phyloP scores from a whole-genome alignment of 306 rosid genomes.

The Fragaria iinumae region DNA sequence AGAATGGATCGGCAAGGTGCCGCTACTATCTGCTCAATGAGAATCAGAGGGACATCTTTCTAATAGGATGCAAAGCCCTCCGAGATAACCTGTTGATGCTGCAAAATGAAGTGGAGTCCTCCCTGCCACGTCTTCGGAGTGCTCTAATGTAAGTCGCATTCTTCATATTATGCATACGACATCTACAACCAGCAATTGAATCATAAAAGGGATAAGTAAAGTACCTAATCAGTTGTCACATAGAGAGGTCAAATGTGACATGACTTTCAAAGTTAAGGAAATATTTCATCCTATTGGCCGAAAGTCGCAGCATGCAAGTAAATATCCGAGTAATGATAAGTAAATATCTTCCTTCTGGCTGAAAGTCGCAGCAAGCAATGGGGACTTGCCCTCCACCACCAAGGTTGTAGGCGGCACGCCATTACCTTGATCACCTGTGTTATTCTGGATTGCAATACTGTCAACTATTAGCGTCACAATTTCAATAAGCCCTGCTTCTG shows the following conservation, averaged over 20 bases:
- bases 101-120: slow-evolving; percentile 28
- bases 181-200: background rate
- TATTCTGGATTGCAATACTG: background rate
- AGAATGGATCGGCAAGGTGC: slow-evolving; percentile 19
- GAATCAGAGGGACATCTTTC: background rate
- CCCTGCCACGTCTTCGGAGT: background rate
- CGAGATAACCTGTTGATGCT: slow-evolving; percentile 19
- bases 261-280: background rate
- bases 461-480: background rate
- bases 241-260: background rate
- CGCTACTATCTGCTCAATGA: slow-evolving; percentile 8
- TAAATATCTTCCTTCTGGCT: background rate
- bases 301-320: too few species aligned
- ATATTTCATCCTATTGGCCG: background rate
- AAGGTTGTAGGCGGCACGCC: background rate
- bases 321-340: background rate
- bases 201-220: background rate
- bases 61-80: slow-evolving; percentile 25
- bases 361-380: background rate
- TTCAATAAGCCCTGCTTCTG: background rate
- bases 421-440: background rate
- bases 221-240: background rate
- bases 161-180: background rate
- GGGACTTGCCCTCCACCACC: background rate
- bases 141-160: background rate